A percentile compares a stretch with the other conserved stretches of the same genome.
phyloP scores from a whole-genome alignment of 2,329 filamentous ascomycete species.

The Aspergillus eucalypticola region DNA sequence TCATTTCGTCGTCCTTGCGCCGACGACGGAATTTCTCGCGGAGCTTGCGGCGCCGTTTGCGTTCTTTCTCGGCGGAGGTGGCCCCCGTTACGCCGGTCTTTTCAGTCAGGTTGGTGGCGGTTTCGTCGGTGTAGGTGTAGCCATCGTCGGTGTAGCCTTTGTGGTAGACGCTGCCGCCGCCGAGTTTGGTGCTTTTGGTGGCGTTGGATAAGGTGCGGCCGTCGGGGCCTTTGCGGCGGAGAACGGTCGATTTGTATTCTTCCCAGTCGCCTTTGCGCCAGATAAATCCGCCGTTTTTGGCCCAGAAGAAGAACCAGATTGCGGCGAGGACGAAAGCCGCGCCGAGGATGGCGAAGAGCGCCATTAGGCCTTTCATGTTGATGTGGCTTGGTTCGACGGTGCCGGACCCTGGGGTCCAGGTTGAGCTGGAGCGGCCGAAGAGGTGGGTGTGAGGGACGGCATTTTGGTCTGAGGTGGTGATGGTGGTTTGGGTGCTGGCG shows the following conservation, averaged over 20 bases:
- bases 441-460: conserved; percentile 24
- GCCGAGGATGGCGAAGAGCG: conserved; percentile 81
- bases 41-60: conserved; percentile 39
- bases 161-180: conserved; percentile 75
- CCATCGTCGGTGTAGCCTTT: conserved; percentile 67
- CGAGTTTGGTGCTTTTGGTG: conserved; percentile 77
- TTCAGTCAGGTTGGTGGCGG: conserved; percentile 45
- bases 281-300: conserved; percentile 90
- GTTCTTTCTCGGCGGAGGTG: conserved; percentile 1
- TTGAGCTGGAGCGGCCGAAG: conserved; percentile 28
- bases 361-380: conserved; percentile 68
- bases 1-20: conserved; percentile 40
- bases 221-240: conserved; percentile 85
- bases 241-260: conserved; percentile 93
- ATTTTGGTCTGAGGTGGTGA: conserved; percentile 19
- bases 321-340: conserved; percentile 69
- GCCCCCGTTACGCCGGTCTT: conserved; percentile 15
- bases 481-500: conserved; percentile 15
- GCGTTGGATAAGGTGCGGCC: conserved; percentile 81
- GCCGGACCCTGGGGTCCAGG: conserved; percentile 37
- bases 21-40: conserved; percentile 40
- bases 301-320: conserved; percentile 99
- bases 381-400: conserved; percentile 44
- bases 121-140: conserved; percentile 45
- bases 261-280: conserved; percentile 91